Conservation (phyloP, 2,329 filamentous ascomycete species). For the Fusarium buxicola region DNA sequence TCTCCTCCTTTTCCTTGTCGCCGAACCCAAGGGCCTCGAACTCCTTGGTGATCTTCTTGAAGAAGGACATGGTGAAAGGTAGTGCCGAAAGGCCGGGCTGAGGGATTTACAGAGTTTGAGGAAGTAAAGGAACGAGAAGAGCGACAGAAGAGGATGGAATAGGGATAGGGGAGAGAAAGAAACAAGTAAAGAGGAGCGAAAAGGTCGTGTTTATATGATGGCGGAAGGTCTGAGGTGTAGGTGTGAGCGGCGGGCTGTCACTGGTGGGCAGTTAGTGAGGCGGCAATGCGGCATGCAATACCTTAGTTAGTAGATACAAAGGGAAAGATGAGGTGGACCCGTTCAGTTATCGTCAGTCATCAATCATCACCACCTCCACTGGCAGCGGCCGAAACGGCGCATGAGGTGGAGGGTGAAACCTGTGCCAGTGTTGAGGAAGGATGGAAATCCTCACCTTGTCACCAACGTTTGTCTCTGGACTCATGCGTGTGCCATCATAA, state of each 20-base stretch:
- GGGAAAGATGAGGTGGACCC: conserved; percentile 2
- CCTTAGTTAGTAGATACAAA: too few species aligned
- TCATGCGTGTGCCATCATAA: too few species aligned
- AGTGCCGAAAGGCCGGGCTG: conserved; percentile 20
- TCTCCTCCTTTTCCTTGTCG: conserved; percentile 49
- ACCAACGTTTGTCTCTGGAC: background rate
- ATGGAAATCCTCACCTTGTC: conserved; percentile 1
- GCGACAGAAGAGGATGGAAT: conserved; percentile 2
- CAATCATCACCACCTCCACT: conserved; percentile 7
- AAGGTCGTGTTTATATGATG: conserved; percentile 35
- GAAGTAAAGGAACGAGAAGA: background rate
- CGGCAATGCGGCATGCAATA: background rate
- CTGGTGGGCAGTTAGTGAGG: conserved; percentile 13
- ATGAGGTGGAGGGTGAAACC: too few species aligned
- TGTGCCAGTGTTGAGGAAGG: conserved; percentile 23
- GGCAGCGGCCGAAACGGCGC: conserved; percentile 11
- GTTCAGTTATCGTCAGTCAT: conserved; percentile 18
- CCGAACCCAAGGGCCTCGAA: conserved; percentile 62
- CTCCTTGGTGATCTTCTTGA: conserved; percentile 57
- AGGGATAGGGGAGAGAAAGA: conserved; percentile 11
- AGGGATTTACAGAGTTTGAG: conserved; percentile 11
- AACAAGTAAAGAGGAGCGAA: conserved; percentile 15
- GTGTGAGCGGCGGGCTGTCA: conserved; percentile 20
- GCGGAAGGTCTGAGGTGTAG: conserved; percentile 22
- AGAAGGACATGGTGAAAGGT: conserved; percentile 55